These are phyloP conservation scores for Fraxinus paxiana DNA, from an alignment of 305 asterid genomes.

Conservation along the genomic window DNA sequence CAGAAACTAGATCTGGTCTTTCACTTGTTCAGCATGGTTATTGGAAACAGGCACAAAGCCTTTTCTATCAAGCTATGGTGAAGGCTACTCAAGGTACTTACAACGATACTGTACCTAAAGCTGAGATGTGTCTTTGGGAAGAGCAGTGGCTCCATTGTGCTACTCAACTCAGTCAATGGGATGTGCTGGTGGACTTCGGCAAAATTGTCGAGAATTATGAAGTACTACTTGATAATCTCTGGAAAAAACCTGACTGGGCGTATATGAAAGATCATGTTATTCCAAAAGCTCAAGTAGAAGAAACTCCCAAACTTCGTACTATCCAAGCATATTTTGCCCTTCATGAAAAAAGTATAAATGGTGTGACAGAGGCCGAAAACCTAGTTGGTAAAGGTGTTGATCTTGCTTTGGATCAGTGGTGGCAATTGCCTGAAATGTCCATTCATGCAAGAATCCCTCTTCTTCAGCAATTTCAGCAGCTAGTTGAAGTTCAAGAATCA, in stretches of 20 bases:
- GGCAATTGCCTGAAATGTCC: constrained; percentile 99
- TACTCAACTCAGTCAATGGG: constrained; percentile 98
- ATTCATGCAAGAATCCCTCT: constrained; percentile 92
- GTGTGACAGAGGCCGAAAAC: constrained; percentile 87
- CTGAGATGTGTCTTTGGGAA: constrained; percentile 99
- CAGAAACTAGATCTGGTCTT: constrained; percentile 94
- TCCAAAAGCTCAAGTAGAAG: constrained; percentile 97
- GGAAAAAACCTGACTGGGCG: constrained; percentile 99
- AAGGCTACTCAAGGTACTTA: constrained; percentile 99
- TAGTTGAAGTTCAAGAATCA: constrained; percentile 98
- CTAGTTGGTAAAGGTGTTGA: constrained; percentile 94
- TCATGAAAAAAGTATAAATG: constrained; percentile 89
- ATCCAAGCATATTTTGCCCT: constrained; percentile 96
- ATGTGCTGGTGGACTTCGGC: constrained; percentile 88
- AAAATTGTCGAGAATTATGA: constrained; percentile 93
- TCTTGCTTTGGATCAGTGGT: constrained; percentile 99
- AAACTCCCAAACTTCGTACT: constrained; percentile 90
- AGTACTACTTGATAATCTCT: constrained; percentile 84
- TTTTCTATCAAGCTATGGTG: constrained; percentile 97
- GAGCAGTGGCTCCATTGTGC: constrained; percentile 99
- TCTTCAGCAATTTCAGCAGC: constrained; percentile 96
- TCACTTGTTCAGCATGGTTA: constrained; percentile 99
- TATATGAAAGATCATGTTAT: constrained; percentile 87
- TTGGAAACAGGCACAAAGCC: constrained; percentile 97
- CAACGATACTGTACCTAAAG: constrained; percentile 92